These are phyloP conservation scores for Boletus albobrunnescens DNA, from an alignment of 1,284 basidiomycete genomes.

Conservation along the genomic window DNA sequence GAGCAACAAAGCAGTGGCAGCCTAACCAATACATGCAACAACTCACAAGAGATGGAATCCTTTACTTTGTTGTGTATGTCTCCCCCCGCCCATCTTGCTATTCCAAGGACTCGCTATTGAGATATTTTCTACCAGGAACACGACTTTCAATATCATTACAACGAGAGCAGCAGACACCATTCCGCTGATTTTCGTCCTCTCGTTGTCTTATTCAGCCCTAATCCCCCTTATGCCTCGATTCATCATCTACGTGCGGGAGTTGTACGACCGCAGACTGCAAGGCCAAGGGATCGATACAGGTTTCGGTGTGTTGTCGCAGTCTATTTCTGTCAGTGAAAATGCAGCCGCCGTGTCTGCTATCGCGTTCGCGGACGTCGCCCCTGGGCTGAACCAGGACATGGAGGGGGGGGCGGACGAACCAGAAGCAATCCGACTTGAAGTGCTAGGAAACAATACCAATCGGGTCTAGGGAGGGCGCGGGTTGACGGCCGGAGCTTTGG, in stretches of 20 bases:
- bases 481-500: no score
- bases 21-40: not conserved
- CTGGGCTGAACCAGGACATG: not conserved
- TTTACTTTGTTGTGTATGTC: not conserved
- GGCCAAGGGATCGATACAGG: slow-evolving; percentile 3
- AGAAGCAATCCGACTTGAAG: not conserved
- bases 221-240: slow-evolving; percentile 2
- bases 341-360: not conserved
- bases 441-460: not conserved
- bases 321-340: not conserved
- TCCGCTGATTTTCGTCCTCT: not conserved
- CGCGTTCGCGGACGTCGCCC: not conserved
- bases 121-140: not conserved
- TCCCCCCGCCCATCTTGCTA: no score
- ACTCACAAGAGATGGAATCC: not conserved
- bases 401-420: not conserved
- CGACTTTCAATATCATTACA: not conserved
- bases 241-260: slow-evolving; percentile 8
- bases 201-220: not conserved
- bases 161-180: not conserved
- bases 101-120: not conserved
- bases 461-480: not conserved
- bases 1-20: not conserved
- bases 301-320: not conserved
- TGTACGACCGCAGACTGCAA: not conserved